Evolutionary conservation across 2,329 filamentous ascomycete genomes (phyloP), one percentile per base, ranked within the genome.

Genomic region (Coniochaeta pulveracea): DNA sequence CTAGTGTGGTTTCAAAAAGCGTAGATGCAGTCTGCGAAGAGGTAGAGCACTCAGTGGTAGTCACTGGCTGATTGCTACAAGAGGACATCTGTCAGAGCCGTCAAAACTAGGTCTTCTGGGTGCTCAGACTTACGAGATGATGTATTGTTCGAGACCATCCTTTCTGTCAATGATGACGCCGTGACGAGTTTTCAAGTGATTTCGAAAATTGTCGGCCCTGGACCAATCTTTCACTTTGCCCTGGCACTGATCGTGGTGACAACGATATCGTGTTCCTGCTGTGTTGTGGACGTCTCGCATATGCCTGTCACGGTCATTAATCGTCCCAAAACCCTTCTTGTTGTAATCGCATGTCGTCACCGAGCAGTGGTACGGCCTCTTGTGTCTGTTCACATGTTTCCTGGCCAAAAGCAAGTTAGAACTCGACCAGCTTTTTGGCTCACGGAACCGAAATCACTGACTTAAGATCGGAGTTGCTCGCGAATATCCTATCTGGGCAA

Each of bases 131-230:
- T n/a, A n/a, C n/a, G n/a, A n/a, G n/a, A n/a, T n/a, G n/a, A n/a
- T 27, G 25, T 27, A 27, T 27, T 7, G 7, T 14, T 51, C 48
- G 4, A 70, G 40, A 19, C 63, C 56, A 12, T 57, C 54, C 3
- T 63, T 61, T 3, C 50, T 38, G 4, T 38, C 36, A 8, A 64
- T 49, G 1, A 48, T 18, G 3, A 53, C 50, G 0, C 42, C 40
- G 50, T 94, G 86, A 46, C 84, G 74, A 9, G 79, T 71, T 32
- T 60, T 63, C 28, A 93, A 65, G 49, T 95, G 88, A 22, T 80
- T 75, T 39, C 78, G 78, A 52, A 94, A 94, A 48, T 95, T 95
- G 54, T 95, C 88, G 33, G 78, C 63, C 15, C 88, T 72, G 1
- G 81, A 80, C 84, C 84, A 94, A 22, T 67, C 58, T 51, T 93